phyloP scores from a whole-genome alignment of 2,329 filamentous ascomycete species.

The Epichloe typhina region DNA sequence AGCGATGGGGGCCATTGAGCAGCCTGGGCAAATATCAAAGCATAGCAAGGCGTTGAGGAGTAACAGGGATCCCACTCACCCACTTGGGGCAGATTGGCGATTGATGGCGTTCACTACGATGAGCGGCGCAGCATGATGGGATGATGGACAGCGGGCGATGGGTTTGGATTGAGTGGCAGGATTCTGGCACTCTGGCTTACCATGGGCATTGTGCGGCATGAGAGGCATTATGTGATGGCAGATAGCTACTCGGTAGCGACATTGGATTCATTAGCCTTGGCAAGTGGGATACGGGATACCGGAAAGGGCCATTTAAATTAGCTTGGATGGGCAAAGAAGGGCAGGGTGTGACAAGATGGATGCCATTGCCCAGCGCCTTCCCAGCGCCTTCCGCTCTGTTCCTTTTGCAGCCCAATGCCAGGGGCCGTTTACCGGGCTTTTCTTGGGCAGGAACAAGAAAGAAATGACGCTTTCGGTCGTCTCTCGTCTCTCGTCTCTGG shows the following conservation, averaged over 20 bases:
- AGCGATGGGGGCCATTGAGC: conserved; percentile 14
- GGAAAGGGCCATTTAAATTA: background rate
- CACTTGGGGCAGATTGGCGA: no score
- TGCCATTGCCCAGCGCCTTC: no score
- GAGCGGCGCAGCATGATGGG: background rate
- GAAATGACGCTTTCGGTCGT: no score
- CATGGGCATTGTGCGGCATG: background rate
- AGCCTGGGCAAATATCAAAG: background rate
- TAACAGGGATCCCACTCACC: background rate
- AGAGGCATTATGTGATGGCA: background rate
- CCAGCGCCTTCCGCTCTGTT: background rate
- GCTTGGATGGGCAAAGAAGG: background rate
- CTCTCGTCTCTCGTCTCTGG: no score
- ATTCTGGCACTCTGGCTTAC: background rate
- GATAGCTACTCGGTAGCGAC: no score
- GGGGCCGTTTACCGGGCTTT: background rate
- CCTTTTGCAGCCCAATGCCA: conserved; percentile 1
- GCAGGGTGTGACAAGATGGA: background rate
- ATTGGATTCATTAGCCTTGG: background rate
- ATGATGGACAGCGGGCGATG: background rate
- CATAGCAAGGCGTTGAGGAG: background rate
- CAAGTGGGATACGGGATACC: background rate
- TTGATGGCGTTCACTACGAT: background rate
- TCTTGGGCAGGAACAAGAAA: no score
- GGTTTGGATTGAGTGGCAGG: background rate